A percentile compares a stretch with the other conserved stretches of the same genome.
Conservation (phyloP, 192 early-diverging fungal genomes). For the Chytriomyces hyalinus region DNA sequence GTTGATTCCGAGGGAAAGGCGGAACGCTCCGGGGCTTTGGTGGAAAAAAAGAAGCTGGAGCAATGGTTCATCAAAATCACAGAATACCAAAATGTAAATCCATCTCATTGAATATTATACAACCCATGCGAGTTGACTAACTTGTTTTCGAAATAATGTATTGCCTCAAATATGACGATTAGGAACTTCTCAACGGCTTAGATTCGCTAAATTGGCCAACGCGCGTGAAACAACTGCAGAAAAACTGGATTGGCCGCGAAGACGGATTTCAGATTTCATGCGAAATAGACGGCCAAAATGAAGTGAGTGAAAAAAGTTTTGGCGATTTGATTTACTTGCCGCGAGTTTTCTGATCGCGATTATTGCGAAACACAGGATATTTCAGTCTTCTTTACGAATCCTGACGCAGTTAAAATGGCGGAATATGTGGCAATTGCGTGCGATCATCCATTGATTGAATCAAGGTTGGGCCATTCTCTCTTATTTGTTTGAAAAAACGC, state of each 20-base stretch:
- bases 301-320: conserved; percentile 3
- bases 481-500: neutral
- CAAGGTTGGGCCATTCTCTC: too few relatives aligned
- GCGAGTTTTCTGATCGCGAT: neutral
- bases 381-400: conserved; percentile 19
- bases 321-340: neutral
- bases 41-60: conserved; percentile 80
- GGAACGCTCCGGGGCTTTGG: conserved; percentile 89
- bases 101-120: neutral
- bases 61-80: conserved; percentile 97
- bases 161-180: too few relatives aligned
- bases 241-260: conserved; percentile 92
- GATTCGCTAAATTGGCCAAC: conserved; percentile 85
- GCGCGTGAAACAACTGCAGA: conserved; percentile 85
- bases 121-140: neutral
- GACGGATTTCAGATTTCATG: conserved; percentile 54
- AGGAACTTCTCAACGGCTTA: conserved; percentile 77
- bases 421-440: conserved; percentile 38
- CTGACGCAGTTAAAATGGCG: neutral
- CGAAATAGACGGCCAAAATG: neutral
- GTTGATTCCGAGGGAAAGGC: conserved; percentile 85
- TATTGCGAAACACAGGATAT: neutral
- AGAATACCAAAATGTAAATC: conserved; percentile 73
- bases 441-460: conserved; percentile 39
- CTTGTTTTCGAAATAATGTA: neutral